Evolutionary conservation across 495 filamentous ascomycete genomes (phyloP), one percentile per base, ranked within the genome.

Genomic region (Hypoxylon cercidicola): DNA sequence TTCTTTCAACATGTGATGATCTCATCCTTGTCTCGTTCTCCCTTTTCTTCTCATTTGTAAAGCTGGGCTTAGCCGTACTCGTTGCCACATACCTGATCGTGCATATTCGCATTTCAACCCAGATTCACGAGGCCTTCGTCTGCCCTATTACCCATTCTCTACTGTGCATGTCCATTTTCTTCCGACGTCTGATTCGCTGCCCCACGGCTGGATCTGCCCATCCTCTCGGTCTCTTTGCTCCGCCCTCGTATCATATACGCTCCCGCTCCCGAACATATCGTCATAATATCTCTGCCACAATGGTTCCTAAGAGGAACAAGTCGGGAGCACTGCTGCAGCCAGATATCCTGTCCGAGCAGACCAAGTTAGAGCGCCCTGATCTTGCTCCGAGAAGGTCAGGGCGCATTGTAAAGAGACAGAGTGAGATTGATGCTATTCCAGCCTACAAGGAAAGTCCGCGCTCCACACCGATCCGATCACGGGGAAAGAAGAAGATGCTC

Each of bases 261-360:
- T 39, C 62, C 1, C n/a, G 15, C 44, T 18, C 13, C 41, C 45
- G 9, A 15, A 20, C 37, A 7, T 16, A 39, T 32, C 3, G 30
- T 40, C n/a, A 7, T 46, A 35, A 21, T 12, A 12, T 13, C 1
- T 19, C 25, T 21, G 13, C 20, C 0, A 35, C 19, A 1, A 74
- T 72, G 69, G 60, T 48, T 3, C 7, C 56, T 7, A 72, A 63
- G 39, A 58, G 68, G 15, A 67, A 67, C 37, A 71, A 60, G 45
- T 62, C 71, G 13, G 39, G 20, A 19, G 50, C 32, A 45, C 44
- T 43, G 25, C 49, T 40, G 1, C 51, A 51, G 2, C 34, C 61
- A 12, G 39, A 28, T 35, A 32, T 16, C 6, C 34, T 45, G 4
- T 23, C 37, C 16, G 57, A 62, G 1, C 10, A 21, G 11, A 1